Evolutionary conservation across 495 filamentous ascomycete genomes (phyloP), one percentile per base, ranked within the genome.

Genomic region (Podospora pseudocomata): DNA sequence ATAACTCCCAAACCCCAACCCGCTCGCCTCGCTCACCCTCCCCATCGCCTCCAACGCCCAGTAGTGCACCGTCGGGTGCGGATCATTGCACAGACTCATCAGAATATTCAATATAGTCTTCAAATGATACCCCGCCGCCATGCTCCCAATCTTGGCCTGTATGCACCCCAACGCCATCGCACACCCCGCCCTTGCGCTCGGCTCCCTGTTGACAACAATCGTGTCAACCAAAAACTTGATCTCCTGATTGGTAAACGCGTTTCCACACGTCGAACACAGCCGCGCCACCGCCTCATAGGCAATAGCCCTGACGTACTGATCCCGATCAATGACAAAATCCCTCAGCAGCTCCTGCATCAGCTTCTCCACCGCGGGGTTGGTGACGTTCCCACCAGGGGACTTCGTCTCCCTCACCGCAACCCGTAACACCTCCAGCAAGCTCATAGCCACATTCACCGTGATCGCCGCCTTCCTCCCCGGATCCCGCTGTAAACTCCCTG

Each of bases 41-140:
- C 92, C 89, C 19, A 99, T 76, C 2, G 91, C 94, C 70, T 97
- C 93, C 44, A 99, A 83, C 18, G 95, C 93, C 92, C 93, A 98
- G 76, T 91, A 96, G 76, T 99, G 95, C 1, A 99, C 95, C 0
- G 90, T 90, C 0, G 95, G 94, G 70, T 97, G 94, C n/a, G 95
- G 92, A 74, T 99, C 95, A 72, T 91, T 96, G 78, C 93, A 92
- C 6, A 99, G 81, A 23, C 94, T 97, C 91, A 97, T 94, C 23
- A 99, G 79, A 44, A 99, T 93, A 19, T 93, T 91, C 49, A 96
- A 87, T 63, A 99, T 97, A 7, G 92, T 96, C 80, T 97, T 98
- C 16, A 99, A 81, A 76, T 99, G 95, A 72, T 93, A 91, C n/a
- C 93, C 93, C 63, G 95, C 95, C 66, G 96, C 96, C 94, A 99